Evolutionary conservation across 257 asterid genomes (phyloP).

Genomic region (Penstemon eatonii): DNA sequence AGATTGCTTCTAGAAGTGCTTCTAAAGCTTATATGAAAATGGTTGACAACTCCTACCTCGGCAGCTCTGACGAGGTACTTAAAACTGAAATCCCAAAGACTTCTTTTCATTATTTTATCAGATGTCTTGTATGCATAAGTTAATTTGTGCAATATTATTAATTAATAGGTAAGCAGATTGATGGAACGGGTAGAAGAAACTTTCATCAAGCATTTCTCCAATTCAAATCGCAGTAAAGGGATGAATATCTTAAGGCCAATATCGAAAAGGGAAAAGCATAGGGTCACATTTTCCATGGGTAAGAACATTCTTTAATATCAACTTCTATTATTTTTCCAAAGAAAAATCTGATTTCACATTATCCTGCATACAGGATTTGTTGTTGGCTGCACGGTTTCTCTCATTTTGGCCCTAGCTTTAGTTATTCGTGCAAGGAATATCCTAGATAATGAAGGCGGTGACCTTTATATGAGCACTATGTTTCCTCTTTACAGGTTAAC

Average conservation of each 20-base stretch:
- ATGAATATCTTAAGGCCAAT: slow-evolving; percentile 51
- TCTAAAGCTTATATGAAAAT: slow-evolving; percentile 50
- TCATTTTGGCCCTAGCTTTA: slow-evolving; percentile 42
- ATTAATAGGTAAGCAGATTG: slow-evolving; percentile 41
- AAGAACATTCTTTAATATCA: slow-evolving; percentile 2
- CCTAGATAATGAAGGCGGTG: slow-evolving; percentile 40
- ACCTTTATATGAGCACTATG: slow-evolving; percentile 55
- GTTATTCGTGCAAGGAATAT: slow-evolving; percentile 42
- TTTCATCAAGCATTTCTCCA: slow-evolving; percentile 58
- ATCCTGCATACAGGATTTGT: slow-evolving; percentile 45
- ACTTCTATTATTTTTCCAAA: not conserved
- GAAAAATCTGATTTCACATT: not conserved
- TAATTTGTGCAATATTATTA: slow-evolving; percentile 2
- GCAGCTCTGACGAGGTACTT: slow-evolving; percentile 59
- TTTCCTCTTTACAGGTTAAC: slow-evolving; percentile 62
- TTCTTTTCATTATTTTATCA: not conserved
- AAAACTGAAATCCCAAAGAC: not conserved
- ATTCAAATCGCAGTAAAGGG: slow-evolving; percentile 51
- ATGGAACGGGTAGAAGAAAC: slow-evolving; percentile 55
- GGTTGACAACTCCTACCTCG: slow-evolving; percentile 54
- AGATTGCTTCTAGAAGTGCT: slow-evolving; percentile 53
- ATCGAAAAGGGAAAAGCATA: slow-evolving; percentile 44
- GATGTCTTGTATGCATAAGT: not conserved
- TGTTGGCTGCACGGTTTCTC: slow-evolving; percentile 56
- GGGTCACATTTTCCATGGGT: slow-evolving; percentile 50